These are phyloP conservation scores for Massarina eburnea DNA, from an alignment of 2,329 filamentous ascomycete genomes.

Conservation along the genomic window DNA sequence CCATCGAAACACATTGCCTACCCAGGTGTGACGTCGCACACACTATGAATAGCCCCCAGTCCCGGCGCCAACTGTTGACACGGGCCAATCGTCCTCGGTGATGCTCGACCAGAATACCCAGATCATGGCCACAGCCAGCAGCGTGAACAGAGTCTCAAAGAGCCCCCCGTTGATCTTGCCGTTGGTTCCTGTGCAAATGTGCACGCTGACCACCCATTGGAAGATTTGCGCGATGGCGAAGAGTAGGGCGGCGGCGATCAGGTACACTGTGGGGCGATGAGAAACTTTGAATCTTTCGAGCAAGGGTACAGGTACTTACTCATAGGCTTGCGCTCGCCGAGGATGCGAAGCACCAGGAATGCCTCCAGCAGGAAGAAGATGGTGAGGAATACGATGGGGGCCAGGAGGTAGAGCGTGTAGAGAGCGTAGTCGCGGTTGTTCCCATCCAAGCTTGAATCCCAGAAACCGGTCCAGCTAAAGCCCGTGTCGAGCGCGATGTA, in stretches of 20 bases:
- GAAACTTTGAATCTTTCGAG: neutral
- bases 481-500: constrained; percentile 96
- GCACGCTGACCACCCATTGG: constrained; percentile 88
- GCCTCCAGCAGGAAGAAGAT: constrained; percentile 82
- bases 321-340: constrained; percentile 92
- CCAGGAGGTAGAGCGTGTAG: constrained; percentile 91
- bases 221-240: constrained; percentile 95
- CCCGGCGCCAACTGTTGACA: constrained; percentile 46
- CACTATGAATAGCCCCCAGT: constrained; percentile 46
- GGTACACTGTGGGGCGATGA: constrained; percentile 61
- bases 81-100: constrained; percentile 96
- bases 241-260: constrained; percentile 70
- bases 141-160: constrained; percentile 91
- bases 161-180: constrained; percentile 91
- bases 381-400: constrained; percentile 85
- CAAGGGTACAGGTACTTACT: constrained; percentile 49
- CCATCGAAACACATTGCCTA: constrained; percentile 15
- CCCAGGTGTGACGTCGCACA: too few relatives aligned
- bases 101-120: constrained; percentile 99
- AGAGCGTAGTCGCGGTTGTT: constrained; percentile 74
- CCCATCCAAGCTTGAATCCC: constrained; percentile 55
- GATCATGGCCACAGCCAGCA: constrained; percentile 76
- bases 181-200: constrained; percentile 80
- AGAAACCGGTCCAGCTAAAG: constrained; percentile 80
- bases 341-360: constrained; percentile 78